A percentile compares a stretch with the other conserved stretches of the same genome.
These are phyloP conservation scores for Candida succiphila DNA, from an alignment of 805 yeast genomes.

Conservation along the genomic window DNA sequence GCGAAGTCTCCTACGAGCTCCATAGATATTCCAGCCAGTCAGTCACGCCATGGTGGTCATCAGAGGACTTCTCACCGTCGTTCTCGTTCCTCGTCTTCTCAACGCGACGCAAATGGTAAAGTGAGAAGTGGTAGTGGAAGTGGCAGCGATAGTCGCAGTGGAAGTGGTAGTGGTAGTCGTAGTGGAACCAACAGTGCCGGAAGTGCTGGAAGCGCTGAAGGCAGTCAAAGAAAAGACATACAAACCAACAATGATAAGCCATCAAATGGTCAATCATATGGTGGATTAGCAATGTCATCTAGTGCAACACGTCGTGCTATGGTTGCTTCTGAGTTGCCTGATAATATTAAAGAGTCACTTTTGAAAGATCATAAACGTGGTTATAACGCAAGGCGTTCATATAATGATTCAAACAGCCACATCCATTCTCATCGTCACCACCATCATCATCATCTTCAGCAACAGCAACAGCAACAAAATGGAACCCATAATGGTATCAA, in stretches of 20 bases:
- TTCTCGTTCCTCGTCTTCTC: too few relatives aligned
- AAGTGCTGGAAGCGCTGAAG: background rate
- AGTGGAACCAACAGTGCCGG: background rate
- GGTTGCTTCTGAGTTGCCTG: constrained; percentile 1
- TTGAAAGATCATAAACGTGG: background rate
- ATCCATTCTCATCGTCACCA: background rate
- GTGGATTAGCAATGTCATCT: background rate
- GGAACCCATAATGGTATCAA: background rate
- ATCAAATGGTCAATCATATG: too few relatives aligned
- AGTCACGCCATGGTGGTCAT: background rate
- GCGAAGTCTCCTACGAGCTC: constrained; percentile 17
- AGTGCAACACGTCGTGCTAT: constrained; percentile 1
- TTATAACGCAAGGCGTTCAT: background rate
- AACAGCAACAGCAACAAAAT: background rate
- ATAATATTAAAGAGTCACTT: constrained; percentile 1
- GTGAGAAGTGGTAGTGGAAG: constrained; percentile 2
- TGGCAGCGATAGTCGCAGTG: background rate
- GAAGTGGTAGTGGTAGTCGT: background rate
- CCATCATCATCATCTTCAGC: background rate
- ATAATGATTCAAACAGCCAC: background rate
- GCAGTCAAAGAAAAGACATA: background rate
- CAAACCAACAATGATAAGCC: background rate
- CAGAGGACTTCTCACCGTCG: background rate
- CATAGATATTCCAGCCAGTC: constrained; percentile 20
- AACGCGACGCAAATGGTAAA: background rate